phyloP scores from a whole-genome alignment of 2,329 filamentous ascomycete genomes.

The Drechslerella dactyloides region DNA sequence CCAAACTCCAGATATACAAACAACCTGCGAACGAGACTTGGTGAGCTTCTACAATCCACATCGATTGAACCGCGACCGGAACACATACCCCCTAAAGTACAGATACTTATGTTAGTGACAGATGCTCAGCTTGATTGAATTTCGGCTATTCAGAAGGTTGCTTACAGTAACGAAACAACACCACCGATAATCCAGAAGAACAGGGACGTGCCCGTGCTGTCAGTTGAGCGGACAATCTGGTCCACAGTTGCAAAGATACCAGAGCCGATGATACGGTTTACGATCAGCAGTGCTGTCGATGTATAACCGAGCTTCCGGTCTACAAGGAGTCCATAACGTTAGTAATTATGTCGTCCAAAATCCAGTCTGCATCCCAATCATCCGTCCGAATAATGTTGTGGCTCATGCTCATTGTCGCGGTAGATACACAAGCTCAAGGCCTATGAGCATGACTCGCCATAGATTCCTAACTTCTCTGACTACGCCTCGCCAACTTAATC shows the following conservation, averaged over 20 bases:
- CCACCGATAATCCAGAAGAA: constrained; percentile 62
- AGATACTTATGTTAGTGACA: constrained; percentile 15
- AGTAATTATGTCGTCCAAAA: neutral
- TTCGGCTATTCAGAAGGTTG: neutral
- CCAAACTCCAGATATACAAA: constrained; percentile 70
- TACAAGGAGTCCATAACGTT: constrained; percentile 23
- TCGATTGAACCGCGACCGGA: neutral
- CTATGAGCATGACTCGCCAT: constrained; percentile 8
- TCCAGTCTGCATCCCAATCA: neutral
- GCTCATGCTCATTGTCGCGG: neutral
- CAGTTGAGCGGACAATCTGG: constrained; percentile 65
- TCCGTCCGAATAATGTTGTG: constrained; percentile 25
- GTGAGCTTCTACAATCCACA: constrained; percentile 17
- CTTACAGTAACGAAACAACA: constrained; percentile 48
- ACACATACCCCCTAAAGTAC: constrained; percentile 31
- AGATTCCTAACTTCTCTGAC: neutral
- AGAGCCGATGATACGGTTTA: constrained; percentile 68
- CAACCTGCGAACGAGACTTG: constrained; percentile 58
- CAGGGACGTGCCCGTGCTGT: constrained; percentile 65
- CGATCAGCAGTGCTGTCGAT: constrained; percentile 64
- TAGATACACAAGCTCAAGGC: no score
- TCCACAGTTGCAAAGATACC: constrained; percentile 67
- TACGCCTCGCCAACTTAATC: neutral
- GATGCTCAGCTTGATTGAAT: neutral
- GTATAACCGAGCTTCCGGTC: constrained; percentile 64